phyloP scores from a whole-genome alignment of 257 asterid genomes.

The Pogostemon cablin region DNA sequence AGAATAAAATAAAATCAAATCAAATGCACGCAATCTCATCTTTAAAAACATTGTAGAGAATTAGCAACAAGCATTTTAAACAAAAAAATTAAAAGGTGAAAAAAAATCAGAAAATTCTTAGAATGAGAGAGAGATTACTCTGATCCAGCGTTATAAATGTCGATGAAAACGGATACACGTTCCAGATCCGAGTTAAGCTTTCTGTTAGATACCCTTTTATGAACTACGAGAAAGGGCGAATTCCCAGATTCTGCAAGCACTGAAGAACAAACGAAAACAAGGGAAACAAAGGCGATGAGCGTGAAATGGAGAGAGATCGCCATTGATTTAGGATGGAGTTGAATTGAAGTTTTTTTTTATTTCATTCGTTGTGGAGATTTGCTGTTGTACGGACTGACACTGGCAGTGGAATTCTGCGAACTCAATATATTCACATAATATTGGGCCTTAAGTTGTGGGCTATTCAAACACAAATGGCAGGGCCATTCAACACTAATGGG shows the following conservation, averaged over 20 bases:
- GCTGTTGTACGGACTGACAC: constrained; percentile 5
- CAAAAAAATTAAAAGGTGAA: constrained; percentile 9
- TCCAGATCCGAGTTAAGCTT: constrained; percentile 49
- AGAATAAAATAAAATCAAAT: too few species aligned
- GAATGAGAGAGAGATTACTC: constrained; percentile 34
- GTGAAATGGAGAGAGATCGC: constrained; percentile 27
- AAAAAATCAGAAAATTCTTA: neutral
- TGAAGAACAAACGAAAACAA: constrained; percentile 28
- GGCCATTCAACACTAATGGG: too few species aligned
- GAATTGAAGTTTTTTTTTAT: constrained; percentile 9
- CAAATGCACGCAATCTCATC: neutral
- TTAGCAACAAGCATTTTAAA: constrained; percentile 10
- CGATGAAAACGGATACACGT: constrained; percentile 53
- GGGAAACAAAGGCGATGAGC: constrained; percentile 32
- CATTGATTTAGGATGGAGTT: constrained; percentile 38
- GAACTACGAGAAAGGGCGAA: constrained; percentile 57
- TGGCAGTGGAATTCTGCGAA: too few species aligned
- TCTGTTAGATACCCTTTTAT: constrained; percentile 46
- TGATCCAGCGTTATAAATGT: constrained; percentile 62
- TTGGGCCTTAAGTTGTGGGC: too few species aligned
- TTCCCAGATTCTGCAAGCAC: constrained; percentile 36
- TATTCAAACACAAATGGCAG: too few species aligned
- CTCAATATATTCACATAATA: too few species aligned
- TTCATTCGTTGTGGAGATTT: neutral
- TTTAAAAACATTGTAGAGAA: neutral